phyloP scores from a whole-genome alignment of 176 grass and related monocot species.

The Triticum aestivum region IWGSC_CS_RefSeq_v2.1 NC_057808.1:337314729-337315228 shows the following conservation, averaged over 20 bases:
- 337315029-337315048: slow-evolving; percentile 42
- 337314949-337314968: slow-evolving; percentile 9
- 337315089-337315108: slow-evolving; percentile 48
- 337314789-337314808: slow-evolving; percentile 33
- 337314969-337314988: slow-evolving; percentile 55
- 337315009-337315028: slow-evolving; percentile 18
- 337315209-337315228: slow-evolving; percentile 47
- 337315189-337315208: slow-evolving; percentile 50
- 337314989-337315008: slow-evolving; percentile 7
- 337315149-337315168: slow-evolving; percentile 23
- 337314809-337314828: slow-evolving; percentile 55
- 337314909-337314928: slow-evolving; percentile 36
- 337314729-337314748: slow-evolving; percentile 61
- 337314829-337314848: slow-evolving; percentile 39
- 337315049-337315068: slow-evolving; percentile 1
- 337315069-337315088: slow-evolving; percentile 61
- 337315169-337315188: slow-evolving; percentile 33
- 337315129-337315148: slow-evolving; percentile 46
- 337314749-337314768: slow-evolving; percentile 30
- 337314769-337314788: slow-evolving; percentile 1
- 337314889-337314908: slow-evolving; percentile 60
- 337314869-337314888: slow-evolving; percentile 49
- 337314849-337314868: not conserved
- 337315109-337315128: slow-evolving; percentile 46
- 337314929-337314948: slow-evolving; percentile 68